Conservation (phyloP, 352 stramenopile species). For the Pythium angustatum region DNA sequence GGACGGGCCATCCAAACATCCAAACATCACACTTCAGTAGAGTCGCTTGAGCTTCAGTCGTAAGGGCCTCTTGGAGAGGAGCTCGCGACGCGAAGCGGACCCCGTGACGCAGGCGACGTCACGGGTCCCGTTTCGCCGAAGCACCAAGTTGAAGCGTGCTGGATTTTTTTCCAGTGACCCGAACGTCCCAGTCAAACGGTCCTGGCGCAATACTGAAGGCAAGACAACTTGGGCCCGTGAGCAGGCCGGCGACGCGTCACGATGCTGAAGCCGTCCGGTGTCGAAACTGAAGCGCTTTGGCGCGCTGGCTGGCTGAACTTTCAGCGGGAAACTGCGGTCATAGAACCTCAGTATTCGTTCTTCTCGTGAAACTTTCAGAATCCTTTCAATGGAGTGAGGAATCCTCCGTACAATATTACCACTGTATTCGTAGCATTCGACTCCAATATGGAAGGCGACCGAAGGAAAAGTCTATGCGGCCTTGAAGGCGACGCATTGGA, state of each 20-base stretch:
- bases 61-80: not conserved
- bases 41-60: slow-evolving; percentile 1
- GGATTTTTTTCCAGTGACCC: not conserved
- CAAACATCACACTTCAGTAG: slow-evolving; percentile 4
- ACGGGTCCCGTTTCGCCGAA: slow-evolving; percentile 15
- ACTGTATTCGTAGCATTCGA: no score
- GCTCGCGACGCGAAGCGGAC: slow-evolving; percentile 13
- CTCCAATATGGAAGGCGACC: no score
- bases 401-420: no score
- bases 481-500: no score
- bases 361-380: not conserved
- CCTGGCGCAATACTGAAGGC: no score
- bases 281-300: slow-evolving; percentile 1
- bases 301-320: not conserved
- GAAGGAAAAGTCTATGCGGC: no score
- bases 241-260: not conserved
- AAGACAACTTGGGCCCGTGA: no score
- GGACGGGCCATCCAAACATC: not conserved
- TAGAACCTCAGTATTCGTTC: slow-evolving; percentile 6
- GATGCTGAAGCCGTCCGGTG: not conserved
- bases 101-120: slow-evolving; percentile 24
- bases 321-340: not conserved
- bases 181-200: not conserved
- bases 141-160: slow-evolving; percentile 13
- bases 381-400: no score